Conservation (phyloP, 441 rosid species). For the Adansonia gregorii region DNA sequence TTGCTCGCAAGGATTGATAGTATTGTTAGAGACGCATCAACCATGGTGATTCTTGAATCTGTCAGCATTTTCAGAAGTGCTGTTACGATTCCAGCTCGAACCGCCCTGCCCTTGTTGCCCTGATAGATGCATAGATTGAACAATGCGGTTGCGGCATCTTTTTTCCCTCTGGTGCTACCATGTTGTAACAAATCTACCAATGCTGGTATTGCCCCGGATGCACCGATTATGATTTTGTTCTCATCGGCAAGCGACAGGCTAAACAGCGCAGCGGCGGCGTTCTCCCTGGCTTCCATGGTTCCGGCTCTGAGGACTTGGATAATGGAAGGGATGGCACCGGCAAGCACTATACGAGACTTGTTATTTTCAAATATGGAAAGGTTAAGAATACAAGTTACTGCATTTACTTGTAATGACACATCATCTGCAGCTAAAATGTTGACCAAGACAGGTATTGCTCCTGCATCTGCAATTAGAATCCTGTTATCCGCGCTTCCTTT, state of each 20-base stretch:
- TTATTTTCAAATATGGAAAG: conserved; percentile 78
- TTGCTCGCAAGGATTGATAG: conserved; percentile 72
- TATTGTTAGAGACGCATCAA: conserved; percentile 74
- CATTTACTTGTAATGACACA: conserved; percentile 58
- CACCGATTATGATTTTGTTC: conserved; percentile 84
- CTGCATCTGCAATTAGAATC: conserved; percentile 77
- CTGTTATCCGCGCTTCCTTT: conserved; percentile 86
- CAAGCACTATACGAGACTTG: conserved; percentile 82
- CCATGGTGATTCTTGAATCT: conserved; percentile 60
- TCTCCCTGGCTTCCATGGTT: conserved; percentile 79
- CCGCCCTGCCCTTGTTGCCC: conserved; percentile 86
- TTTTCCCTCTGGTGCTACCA: conserved; percentile 79
- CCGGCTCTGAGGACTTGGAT: conserved; percentile 84
- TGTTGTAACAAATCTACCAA: conserved; percentile 66
- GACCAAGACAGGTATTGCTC: conserved; percentile 76
- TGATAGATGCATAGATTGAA: conserved; percentile 83
- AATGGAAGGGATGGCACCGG: conserved; percentile 79
- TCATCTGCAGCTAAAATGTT: conserved; percentile 71
- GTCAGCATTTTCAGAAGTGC: conserved; percentile 69
- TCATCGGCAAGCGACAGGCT: conserved; percentile 82
- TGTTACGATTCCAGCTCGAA: conserved; percentile 70
- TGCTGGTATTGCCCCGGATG: conserved; percentile 84
- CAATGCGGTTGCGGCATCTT: conserved; percentile 90
- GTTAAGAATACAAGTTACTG: conserved; percentile 82
- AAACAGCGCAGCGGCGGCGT: conserved; percentile 87